These are phyloP conservation scores for Primulina tabacum DNA, from an alignment of 257 asterid species.

Conservation along the genomic window DNA sequence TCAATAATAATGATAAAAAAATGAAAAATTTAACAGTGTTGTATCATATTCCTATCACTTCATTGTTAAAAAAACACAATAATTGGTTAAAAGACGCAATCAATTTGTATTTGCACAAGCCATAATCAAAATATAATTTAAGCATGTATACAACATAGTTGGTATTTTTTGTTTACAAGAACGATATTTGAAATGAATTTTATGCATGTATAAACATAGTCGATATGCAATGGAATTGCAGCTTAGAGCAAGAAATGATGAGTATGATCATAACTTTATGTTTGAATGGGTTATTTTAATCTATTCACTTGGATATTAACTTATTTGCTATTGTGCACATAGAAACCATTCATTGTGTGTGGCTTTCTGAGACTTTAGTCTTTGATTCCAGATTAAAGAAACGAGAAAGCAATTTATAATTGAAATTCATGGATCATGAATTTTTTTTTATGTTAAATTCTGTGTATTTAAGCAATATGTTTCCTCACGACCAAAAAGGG, in stretches of 20 bases:
- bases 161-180: background rate
- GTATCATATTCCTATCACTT: too few species aligned
- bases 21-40: background rate
- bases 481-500: background rate
- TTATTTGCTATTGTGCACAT: background rate
- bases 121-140: background rate
- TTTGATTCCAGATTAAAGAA: background rate
- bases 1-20: background rate
- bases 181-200: background rate
- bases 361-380: background rate
- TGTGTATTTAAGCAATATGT: too few species aligned
- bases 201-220: background rate
- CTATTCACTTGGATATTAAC: background rate
- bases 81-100: background rate
- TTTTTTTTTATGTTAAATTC: too few species aligned
- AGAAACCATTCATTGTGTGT: background rate
- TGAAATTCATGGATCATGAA: background rate
- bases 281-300: background rate
- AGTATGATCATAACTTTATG: background rate
- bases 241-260: background rate
- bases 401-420: background rate
- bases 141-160: background rate
- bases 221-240: background rate
- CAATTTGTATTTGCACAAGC: background rate
- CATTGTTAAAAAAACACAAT: background rate